Percentiles rank a stretch among this genome's conserved stretches.
Evolutionary conservation across 2,329 filamentous ascomycete species (phyloP).

Genomic region (Trichoderma harzianum): DNA sequence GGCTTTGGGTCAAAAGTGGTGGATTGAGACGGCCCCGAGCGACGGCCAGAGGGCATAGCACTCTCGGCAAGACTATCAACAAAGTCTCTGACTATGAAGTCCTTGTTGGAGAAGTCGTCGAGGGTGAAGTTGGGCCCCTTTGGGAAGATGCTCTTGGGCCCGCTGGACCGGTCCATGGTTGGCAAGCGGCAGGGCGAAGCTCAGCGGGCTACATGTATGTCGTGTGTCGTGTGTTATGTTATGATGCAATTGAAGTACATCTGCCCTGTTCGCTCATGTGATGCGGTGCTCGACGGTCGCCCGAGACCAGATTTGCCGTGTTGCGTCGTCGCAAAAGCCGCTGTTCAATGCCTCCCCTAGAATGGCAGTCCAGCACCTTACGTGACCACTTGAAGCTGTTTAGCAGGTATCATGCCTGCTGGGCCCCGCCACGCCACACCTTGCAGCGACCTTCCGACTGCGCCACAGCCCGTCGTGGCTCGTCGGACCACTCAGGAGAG

Average conservation of each 20-base stretch:
- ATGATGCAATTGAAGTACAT: conserved; percentile 2
- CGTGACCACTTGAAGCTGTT: conserved; percentile 1
- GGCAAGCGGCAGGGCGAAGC: conserved; percentile 19
- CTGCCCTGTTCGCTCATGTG: background rate
- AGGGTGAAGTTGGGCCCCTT: conserved; percentile 80
- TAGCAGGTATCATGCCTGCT: background rate
- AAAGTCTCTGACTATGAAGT: conserved; percentile 98
- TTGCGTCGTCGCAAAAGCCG: conserved; percentile 6
- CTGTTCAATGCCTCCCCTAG: background rate
- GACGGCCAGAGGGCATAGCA: conserved; percentile 73
- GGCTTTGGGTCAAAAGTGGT: conserved; percentile 89
- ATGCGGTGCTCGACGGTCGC: background rate
- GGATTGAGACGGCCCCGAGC: conserved; percentile 62
- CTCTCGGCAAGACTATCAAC: conserved; percentile 88
- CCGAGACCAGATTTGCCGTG: background rate
- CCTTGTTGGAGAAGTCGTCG: conserved; percentile 82
- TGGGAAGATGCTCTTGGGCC: conserved; percentile 67
- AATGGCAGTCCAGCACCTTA: background rate
- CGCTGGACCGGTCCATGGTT: conserved; percentile 43
- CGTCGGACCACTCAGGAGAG: conserved; percentile 11
- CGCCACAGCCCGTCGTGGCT: conserved; percentile 11
- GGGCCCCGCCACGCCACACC: conserved; percentile 18
- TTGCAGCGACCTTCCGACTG: background rate
- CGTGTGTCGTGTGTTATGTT: background rate
- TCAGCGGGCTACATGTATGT: conserved; percentile 31